phyloP scores from a whole-genome alignment of 441 rosid genomes.

The Syzygium malaccense region DNA sequence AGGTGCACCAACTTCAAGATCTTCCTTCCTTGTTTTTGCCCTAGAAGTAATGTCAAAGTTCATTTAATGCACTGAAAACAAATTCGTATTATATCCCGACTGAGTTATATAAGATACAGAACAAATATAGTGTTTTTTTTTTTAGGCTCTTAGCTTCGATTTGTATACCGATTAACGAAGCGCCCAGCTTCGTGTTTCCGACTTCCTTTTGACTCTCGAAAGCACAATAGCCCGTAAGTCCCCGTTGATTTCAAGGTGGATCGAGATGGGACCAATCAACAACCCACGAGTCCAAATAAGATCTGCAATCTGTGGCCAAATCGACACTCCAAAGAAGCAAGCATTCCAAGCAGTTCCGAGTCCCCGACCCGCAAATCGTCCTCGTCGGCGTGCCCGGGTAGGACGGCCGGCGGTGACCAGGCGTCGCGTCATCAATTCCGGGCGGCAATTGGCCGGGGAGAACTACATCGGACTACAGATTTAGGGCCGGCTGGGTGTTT shows the following conservation, averaged over 20 bases:
- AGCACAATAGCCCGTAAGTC: not conserved
- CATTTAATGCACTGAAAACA: not conserved
- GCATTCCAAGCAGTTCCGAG: not conserved
- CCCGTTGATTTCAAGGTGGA: not conserved
- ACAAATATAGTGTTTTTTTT: not conserved
- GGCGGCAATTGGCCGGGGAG: not conserved
- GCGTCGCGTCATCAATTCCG: too few relatives aligned
- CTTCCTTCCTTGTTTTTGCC: not conserved
- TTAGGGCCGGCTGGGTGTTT: too few relatives aligned
- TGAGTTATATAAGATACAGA: not conserved
- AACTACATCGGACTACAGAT: too few relatives aligned
- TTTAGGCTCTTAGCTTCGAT: not conserved
- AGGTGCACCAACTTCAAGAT: not conserved
- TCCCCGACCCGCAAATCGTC: not conserved
- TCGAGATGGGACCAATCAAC: not conserved
- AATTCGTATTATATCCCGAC: not conserved
- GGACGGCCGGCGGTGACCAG: not conserved
- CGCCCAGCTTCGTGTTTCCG: not conserved
- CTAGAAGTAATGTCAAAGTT: not conserved
- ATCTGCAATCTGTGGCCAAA: not conserved
- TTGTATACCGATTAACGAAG: not conserved
- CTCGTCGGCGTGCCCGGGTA: accelerated
- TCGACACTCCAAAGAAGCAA: not conserved
- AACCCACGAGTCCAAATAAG: not conserved
- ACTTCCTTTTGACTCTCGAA: not conserved